Conservation (phyloP, 139 green algal species). For the Trebouxia sp. region DNA sequence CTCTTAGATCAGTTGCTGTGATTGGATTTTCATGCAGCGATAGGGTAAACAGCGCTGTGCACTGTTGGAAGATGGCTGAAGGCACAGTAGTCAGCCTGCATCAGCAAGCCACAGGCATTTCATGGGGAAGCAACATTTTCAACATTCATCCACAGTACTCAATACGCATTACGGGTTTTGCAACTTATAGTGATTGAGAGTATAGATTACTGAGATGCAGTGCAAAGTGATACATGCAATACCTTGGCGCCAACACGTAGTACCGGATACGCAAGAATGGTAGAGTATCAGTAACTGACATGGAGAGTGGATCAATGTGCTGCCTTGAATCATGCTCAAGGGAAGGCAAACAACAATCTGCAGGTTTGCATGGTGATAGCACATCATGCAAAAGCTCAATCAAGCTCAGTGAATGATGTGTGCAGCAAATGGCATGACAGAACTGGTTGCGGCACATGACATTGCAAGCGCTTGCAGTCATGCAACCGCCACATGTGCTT, state of each 20-base stretch:
- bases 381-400: too few species aligned
- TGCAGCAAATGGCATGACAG: too few species aligned
- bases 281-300: too few species aligned
- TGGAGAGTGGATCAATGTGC: too few species aligned
- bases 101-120: background rate
- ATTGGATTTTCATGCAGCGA: slow-evolving; percentile 64
- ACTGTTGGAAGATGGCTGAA: slow-evolving; percentile 42
- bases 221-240: background rate
- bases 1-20: slow-evolving; percentile 58
- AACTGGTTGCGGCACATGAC: too few species aligned
- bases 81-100: slow-evolving; percentile 49
- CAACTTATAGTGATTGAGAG: background rate
- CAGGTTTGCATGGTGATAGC: too few species aligned
- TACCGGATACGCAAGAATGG: too few species aligned
- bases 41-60: slow-evolving; percentile 47
- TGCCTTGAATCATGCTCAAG: too few species aligned
- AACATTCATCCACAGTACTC: slow-evolving; percentile 28
- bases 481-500: too few species aligned
- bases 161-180: background rate
- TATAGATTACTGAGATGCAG: background rate
- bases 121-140: background rate
- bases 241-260: background rate
- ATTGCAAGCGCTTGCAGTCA: too few species aligned
- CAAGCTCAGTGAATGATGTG: too few species aligned
- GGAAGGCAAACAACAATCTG: too few species aligned